These are phyloP conservation scores for Aphanoascus verrucosus DNA, from an alignment of 2,329 filamentous ascomycete genomes.

Conservation along the genomic window DNA sequence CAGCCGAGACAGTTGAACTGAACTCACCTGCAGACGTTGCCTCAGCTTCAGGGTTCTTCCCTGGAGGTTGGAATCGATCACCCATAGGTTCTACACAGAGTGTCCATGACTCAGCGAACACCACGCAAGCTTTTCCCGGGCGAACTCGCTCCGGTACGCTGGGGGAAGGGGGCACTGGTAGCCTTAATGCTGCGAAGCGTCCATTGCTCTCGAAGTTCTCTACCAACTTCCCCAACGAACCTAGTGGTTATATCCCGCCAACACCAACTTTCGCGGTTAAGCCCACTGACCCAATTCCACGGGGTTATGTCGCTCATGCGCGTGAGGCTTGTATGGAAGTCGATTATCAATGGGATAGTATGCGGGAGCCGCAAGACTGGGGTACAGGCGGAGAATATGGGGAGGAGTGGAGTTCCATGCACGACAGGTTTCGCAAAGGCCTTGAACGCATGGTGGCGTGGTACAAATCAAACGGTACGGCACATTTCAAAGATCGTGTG, in stretches of 20 bases:
- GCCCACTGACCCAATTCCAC: slow-evolving; percentile 66
- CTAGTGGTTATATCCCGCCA: slow-evolving; percentile 56
- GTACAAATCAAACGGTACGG: slow-evolving; percentile 51
- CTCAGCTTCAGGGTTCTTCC: slow-evolving; percentile 39
- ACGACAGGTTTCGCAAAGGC: slow-evolving; percentile 73
- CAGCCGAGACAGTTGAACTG: slow-evolving; percentile 53
- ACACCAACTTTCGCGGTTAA: slow-evolving; percentile 76
- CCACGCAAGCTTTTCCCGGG: background rate
- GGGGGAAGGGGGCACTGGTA: background rate
- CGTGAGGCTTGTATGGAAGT: slow-evolving; percentile 73
- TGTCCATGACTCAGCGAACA: background rate
- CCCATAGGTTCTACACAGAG: background rate
- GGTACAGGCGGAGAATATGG: slow-evolving; percentile 78
- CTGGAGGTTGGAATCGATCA: slow-evolving; percentile 45
- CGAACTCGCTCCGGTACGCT: slow-evolving; percentile 1
- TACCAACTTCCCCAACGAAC: slow-evolving; percentile 22
- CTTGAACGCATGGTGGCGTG: slow-evolving; percentile 70
- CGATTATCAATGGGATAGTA: slow-evolving; percentile 96
- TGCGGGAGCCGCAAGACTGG: slow-evolving; percentile 66
- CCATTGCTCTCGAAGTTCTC: slow-evolving; percentile 24
- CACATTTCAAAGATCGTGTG: slow-evolving; percentile 12
- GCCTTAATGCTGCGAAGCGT: background rate
- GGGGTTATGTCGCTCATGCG: slow-evolving; percentile 81
- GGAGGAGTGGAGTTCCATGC: slow-evolving; percentile 95
- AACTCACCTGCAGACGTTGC: slow-evolving; percentile 28